Conservation (phyloP, 2,329 filamentous ascomycete genomes). For the Microdochium nivale region DNA sequence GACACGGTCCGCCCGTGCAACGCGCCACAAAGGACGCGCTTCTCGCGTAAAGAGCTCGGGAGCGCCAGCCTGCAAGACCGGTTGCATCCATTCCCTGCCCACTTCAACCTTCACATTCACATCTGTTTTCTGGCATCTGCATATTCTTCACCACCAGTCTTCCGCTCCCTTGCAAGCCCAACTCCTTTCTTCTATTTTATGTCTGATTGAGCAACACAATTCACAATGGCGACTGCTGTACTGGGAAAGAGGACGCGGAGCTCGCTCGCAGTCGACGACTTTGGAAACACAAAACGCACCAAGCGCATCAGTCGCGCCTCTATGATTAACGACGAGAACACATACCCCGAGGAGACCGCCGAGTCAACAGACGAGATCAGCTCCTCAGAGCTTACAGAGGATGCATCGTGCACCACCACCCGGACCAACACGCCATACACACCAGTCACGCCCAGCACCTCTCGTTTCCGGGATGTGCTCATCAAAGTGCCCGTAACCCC, state of each 20-base stretch:
- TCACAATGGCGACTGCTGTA: conserved; percentile 20
- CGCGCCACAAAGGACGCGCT: not conserved
- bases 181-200: too few species aligned
- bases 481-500: conserved; percentile 68
- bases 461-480: conserved; percentile 72
- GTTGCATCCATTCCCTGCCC: too few species aligned
- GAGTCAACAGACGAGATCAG: conserved; percentile 33
- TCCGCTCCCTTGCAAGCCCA: too few species aligned
- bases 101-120: not conserved
- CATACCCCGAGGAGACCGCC: conserved; percentile 37
- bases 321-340: conserved; percentile 58
- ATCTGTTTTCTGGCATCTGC: not conserved
- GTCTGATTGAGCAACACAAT: not conserved
- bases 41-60: not conserved
- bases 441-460: conserved; percentile 62
- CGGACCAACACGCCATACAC: conserved; percentile 22
- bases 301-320: conserved; percentile 32
- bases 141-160: not conserved
- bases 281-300: conserved; percentile 35
- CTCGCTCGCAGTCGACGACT: conserved; percentile 13
- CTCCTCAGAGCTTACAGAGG: conserved; percentile 26
- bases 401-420: conserved; percentile 9
- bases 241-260: conserved; percentile 38
- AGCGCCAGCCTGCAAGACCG: too few species aligned
- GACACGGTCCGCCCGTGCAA: not conserved